Base-by-base conservation (phyloP, 116 monocot genomes). In the Thalassia testudinum region DNA sequence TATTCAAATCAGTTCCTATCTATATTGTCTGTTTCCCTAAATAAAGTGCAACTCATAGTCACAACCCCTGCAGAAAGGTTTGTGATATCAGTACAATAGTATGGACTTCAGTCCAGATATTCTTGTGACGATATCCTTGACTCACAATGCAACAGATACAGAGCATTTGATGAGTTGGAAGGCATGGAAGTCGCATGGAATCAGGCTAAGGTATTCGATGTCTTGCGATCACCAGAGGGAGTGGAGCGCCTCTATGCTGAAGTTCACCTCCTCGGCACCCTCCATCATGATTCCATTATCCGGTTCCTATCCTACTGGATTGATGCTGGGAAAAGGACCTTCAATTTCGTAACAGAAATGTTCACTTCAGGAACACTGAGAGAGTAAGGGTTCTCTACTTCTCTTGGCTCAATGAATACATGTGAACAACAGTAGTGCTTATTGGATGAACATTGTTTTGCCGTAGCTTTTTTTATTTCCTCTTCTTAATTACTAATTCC, bases 311-410 rank as follows among this genome's bases (percentile, higher is more conserved):
- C 81, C 23, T 85, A 85, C 0, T 97, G 97, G 97, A 63, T 85
- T 19, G 75, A 89, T 52, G 42, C 65, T 12, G 40, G 20, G 18
- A 68, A 65, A n/a, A 51, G 85, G 37, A 89, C 85, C 8, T 89
- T 97, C 79, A 97, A 97, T 58, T 97, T 97, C 68, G 85, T 97
- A 64, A 97, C 97, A 15, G 97, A 97, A 62, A 61, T 97, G 82
- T 89, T 97, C 82, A 85, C 97, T 27, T 97, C 97, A 24, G 97
- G 97, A 50, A 73, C 97, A n/a, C 70, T 97, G 15, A 69, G 97
- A 66, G 78, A 87, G 87, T 92, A 80, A 27, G 69, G 24, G 12
- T 19, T 20, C 15, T 22, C 0, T 5, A 7, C 7, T 21, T 37
- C 37, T 18, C 30, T 34, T 34, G 3, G 10, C 10, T 10, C 30